Evolutionary conservation across 2,329 filamentous ascomycete genomes (phyloP), one percentile per base, ranked within the genome.

Genomic region (Alternaria gaisen): DNA sequence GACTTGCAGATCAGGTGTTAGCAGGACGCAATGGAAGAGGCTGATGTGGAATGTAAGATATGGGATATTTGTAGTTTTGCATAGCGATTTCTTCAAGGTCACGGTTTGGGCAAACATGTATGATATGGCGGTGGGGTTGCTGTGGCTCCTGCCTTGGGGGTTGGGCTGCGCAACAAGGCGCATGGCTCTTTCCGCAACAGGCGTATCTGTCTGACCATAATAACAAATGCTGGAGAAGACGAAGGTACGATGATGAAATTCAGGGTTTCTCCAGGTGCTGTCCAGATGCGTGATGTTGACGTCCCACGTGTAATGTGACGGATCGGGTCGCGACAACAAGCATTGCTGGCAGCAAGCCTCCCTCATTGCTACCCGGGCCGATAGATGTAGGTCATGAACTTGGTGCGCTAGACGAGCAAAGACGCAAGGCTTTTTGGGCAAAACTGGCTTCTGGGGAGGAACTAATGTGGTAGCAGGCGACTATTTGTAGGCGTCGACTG

Each of bases 81-180:
- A 53, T 53, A 66, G 65, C 65, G 63, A 56, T 53, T 58, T 61
- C 46, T 56, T 47, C 48, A 6, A 30, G 11, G 16, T 36, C 30
- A 20, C 58, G 36, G 58, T 22, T 42, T 51, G 22, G 47, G 5
- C 16, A 26, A 32, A 12, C 7, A 16, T 63, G 52, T 53, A 52
- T 32, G 56, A 60, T 63, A 63, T 60, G 18, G 30, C 2, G 53
- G 42, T 43, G 22, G 22, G 43, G 38, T 20, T 16, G n/a, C 10
- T 40, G 32, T 30, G 26, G 53, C 18, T 14, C 11, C 56, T 34
- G 16, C n/a, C 5, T 3, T 16, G 36, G 9, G 4, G 40, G 36
- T 30, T 34, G 47, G 47, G 47, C 36, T 36, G 30, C 16, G 26
- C 11, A n/a, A 44, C 26, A n/a, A 18, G 43, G 46, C 38, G 30